These are phyloP conservation scores for Globisporangium acanthophoron DNA, from an alignment of 352 stramenopile genomes.

Conservation along the genomic window DNA sequence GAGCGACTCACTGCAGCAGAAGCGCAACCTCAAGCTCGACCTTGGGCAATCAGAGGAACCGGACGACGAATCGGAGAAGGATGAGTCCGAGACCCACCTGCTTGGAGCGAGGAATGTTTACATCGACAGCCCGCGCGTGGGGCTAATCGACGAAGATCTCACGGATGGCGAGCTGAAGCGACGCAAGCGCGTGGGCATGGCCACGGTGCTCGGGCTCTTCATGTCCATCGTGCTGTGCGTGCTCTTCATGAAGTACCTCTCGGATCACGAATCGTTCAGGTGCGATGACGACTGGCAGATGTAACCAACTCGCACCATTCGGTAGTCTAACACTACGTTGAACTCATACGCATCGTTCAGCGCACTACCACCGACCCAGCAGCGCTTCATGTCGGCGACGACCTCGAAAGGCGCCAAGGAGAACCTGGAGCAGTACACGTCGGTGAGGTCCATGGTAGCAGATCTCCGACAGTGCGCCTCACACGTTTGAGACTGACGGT, in stretches of 20 bases:
- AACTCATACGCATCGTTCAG: constrained; percentile 16
- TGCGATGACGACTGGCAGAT: constrained; percentile 10
- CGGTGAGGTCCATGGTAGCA: constrained; percentile 17
- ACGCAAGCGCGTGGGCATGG: constrained; percentile 50
- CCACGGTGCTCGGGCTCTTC: constrained; percentile 49
- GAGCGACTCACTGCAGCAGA: constrained; percentile 36
- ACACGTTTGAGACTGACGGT: not conserved
- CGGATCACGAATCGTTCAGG: constrained; percentile 67
- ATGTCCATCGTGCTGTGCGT: constrained; percentile 60
- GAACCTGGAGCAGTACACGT: constrained; percentile 70
- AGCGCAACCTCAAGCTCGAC: constrained; percentile 25
- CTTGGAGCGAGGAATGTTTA: constrained; percentile 51
- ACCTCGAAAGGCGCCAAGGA: constrained; percentile 56
- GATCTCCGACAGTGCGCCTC: not conserved
- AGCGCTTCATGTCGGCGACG: constrained; percentile 73
- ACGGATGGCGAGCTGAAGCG: constrained; percentile 46
- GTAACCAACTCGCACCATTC: no score
- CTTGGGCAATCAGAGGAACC: constrained; percentile 16
- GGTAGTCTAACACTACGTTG: not conserved
- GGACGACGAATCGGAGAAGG: constrained; percentile 28
- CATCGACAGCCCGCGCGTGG: constrained; percentile 57
- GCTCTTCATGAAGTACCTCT: constrained; percentile 54
- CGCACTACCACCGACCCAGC: constrained; percentile 63
- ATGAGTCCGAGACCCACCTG: constrained; percentile 38
- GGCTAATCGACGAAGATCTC: constrained; percentile 31